phyloP scores from a whole-genome alignment of 176 grass and related monocot genomes.

The Oryza longistaminata region DNA sequence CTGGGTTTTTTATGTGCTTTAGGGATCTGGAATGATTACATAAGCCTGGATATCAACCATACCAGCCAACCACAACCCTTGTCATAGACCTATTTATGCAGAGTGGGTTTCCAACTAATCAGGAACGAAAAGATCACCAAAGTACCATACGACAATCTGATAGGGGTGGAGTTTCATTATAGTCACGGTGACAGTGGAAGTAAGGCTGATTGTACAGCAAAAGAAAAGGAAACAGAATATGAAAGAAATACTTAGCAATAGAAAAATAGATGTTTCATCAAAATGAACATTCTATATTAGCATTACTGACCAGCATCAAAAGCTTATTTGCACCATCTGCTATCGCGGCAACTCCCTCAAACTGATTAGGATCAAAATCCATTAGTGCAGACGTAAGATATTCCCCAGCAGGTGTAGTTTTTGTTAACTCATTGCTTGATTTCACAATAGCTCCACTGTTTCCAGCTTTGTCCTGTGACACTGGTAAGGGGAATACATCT shows the following conservation, averaged over 20 bases:
- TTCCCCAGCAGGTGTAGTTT: slow-evolving; percentile 95
- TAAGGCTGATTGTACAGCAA: not conserved
- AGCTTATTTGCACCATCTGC: slow-evolving; percentile 99
- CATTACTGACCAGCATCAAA: slow-evolving; percentile 86
- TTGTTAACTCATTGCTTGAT: slow-evolving; percentile 74
- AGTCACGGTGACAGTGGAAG: not conserved
- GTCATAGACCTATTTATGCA: not conserved
- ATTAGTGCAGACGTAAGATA: slow-evolving; percentile 90
- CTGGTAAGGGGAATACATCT: slow-evolving; percentile 37
- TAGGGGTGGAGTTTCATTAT: not conserved
- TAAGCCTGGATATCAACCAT: not conserved
- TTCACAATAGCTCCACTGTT: slow-evolving; percentile 86
- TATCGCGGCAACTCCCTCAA: slow-evolving; percentile 93
- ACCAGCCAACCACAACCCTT: not conserved
- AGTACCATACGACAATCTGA: slow-evolving; percentile 1
- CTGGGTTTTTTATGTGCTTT: not conserved
- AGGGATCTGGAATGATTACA: not conserved
- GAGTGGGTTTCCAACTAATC: not conserved
- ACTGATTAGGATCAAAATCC: slow-evolving; percentile 94
- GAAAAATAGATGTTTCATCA: not conserved
- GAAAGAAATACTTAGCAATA: not conserved
- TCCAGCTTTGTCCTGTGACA: slow-evolving; percentile 63
- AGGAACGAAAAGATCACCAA: not conserved
- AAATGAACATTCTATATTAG: slow-evolving; percentile 2
- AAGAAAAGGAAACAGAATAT: slow-evolving; percentile 19